These are phyloP conservation scores for Cyclotella cryptica DNA, from an alignment of 108 stramenopile species.

Conservation along the genomic window DNA sequence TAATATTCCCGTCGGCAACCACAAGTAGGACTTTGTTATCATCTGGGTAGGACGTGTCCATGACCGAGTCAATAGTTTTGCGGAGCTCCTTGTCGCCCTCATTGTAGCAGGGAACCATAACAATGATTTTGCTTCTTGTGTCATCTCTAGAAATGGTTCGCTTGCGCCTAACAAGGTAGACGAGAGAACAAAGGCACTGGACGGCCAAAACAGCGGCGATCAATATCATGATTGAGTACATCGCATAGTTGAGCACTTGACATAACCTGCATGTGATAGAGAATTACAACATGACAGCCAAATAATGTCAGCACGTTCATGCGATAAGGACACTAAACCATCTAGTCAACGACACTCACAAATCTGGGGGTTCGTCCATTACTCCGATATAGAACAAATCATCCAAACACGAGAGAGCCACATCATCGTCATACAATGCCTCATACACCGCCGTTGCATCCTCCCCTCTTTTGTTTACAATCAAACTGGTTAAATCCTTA, in stretches of 20 bases:
- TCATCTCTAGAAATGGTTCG: constrained; percentile 53
- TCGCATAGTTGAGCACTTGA: constrained; percentile 42
- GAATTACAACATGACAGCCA: neutral
- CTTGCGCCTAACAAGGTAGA: constrained; percentile 50
- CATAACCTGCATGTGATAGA: constrained; percentile 7
- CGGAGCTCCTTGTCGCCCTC: constrained; percentile 63
- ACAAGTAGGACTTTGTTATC: constrained; percentile 67
- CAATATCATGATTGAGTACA: constrained; percentile 61
- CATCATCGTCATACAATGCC: constrained; percentile 50
- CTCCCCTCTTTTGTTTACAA: constrained; percentile 55
- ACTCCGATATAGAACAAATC: constrained; percentile 53
- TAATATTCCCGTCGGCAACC: constrained; percentile 69
- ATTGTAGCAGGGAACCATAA: constrained; percentile 75
- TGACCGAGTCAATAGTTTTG: constrained; percentile 65
- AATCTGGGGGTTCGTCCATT: constrained; percentile 42
- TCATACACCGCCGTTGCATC: constrained; percentile 59
- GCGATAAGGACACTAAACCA: neutral
- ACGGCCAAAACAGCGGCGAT: constrained; percentile 55
- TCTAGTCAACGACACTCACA: constrained; percentile 9
- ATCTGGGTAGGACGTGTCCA: constrained; percentile 60
- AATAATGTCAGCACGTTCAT: neutral
- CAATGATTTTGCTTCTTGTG: constrained; percentile 52
- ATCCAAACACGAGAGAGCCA: constrained; percentile 48
- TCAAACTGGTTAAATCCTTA: constrained; percentile 46
- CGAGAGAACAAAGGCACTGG: constrained; percentile 61